Base-by-base conservation (phyloP, 495 filamentous ascomycete species). In the Diplogelasinospora grovesii region DNA sequence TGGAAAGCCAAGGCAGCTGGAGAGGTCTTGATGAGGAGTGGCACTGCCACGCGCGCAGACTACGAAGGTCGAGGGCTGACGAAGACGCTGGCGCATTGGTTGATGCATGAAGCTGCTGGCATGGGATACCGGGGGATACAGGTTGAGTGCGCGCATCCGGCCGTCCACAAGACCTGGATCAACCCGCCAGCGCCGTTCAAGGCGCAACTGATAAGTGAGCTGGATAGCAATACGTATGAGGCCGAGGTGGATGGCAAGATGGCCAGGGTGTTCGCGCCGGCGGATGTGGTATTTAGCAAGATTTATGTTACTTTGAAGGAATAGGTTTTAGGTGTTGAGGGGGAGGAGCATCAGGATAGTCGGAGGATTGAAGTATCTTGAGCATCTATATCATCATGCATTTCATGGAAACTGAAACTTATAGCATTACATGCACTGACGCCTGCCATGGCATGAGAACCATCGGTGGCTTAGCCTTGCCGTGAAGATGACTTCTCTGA, bases 21-120 rank as follows among this genome's bases (percentile, higher is more conserved):
- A 2, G 46, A 70, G 44, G 58, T 69, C 4, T 27, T 70, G 16
- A 45, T 62, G 37, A 61, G 67, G 8, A 65, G 53, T 34, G 63
- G 59, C 2, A 73, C 66, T 14, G 40, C 45, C 19, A 68, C 65
- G 19, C 38, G 57, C 14, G 37, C 18, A 3, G 59, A 63, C 23
- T 59, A 63, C 23, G 57, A 57, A 11, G 54, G 59, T 1, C 22
- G 22, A 5, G 57, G 59, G 9, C 23, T 70, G 8, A 68, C 68
- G 58, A 60, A 52, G 28, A 37, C 39, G 29, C 13, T 56, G 39
- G 62, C 66, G 26, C 45, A 60, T 22, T 59, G 52, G 37, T 27
- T 67, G 43, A 68, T 73, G 65, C 33, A 45, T 5, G 45, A 61
- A 15, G 57, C 57, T 0, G 60, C 48, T 7, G 31, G 14, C 21